Conservation (phyloP, 108 stramenopile genomes). For the Phaeodactylum tricornutum region DNA sequence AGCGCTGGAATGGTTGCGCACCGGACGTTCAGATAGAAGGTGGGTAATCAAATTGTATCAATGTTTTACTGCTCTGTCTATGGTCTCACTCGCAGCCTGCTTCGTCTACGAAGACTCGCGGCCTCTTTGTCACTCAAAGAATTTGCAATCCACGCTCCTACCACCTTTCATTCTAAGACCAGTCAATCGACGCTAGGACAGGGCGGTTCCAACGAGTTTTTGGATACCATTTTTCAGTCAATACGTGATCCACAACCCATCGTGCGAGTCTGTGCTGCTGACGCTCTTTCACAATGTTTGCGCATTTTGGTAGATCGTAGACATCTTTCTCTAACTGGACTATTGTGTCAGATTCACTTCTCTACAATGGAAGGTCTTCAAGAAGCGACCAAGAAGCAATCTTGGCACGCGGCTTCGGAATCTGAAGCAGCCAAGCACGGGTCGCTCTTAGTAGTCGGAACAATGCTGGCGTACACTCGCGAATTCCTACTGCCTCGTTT, state of each 20-base stretch:
- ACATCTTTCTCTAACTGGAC: slow-evolving; percentile 46
- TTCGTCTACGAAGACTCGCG: slow-evolving; percentile 44
- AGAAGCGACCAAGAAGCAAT: slow-evolving; percentile 16
- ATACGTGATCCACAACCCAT: slow-evolving; percentile 77
- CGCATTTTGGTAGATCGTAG: slow-evolving; percentile 68
- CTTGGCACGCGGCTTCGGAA: slow-evolving; percentile 16
- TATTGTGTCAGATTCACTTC: slow-evolving; percentile 64
- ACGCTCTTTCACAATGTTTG: slow-evolving; percentile 78
- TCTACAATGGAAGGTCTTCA: slow-evolving; percentile 59
- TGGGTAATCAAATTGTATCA: slow-evolving; percentile 8
- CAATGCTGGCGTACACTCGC: slow-evolving; percentile 75
- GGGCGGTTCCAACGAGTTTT: slow-evolving; percentile 74
- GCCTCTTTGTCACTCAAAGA: slow-evolving; percentile 82
- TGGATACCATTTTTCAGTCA: slow-evolving; percentile 78
- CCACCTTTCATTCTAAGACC: slow-evolving; percentile 82
- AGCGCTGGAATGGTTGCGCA: slow-evolving; percentile 87
- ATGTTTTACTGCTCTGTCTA: background rate
- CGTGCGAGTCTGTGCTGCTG: slow-evolving; percentile 87
- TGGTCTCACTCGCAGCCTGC: background rate
- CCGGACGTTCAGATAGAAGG: slow-evolving; percentile 68
- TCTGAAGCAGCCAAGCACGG: slow-evolving; percentile 74
- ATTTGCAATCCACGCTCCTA: slow-evolving; percentile 85
- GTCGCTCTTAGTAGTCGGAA: slow-evolving; percentile 75
- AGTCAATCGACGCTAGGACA: slow-evolving; percentile 42
- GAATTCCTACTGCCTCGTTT: slow-evolving; percentile 93